Evolutionary conservation across 139 green algal genomes (phyloP).

Genomic region (Spirogloea muscicola): DNA sequence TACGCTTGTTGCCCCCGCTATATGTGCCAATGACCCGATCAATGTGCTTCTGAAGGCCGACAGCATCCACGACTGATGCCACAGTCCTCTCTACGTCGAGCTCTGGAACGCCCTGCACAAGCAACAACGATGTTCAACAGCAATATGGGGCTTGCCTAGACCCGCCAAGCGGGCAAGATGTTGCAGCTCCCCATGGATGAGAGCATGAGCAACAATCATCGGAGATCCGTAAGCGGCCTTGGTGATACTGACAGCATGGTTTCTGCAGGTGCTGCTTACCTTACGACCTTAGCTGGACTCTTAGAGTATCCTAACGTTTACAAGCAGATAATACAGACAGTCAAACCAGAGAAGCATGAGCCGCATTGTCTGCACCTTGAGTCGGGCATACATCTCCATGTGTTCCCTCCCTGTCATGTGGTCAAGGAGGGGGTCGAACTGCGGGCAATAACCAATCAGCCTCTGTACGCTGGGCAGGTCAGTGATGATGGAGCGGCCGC

Average conservation of each 20-base stretch:
- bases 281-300: too few species aligned
- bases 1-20: constrained; percentile 53
- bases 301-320: background rate
- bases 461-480: constrained; percentile 1
- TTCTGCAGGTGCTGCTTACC: too few species aligned
- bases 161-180: too few species aligned
- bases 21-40: constrained; percentile 33
- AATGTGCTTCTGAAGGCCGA: constrained; percentile 32
- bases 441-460: constrained; percentile 59
- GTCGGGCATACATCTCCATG: constrained; percentile 52
- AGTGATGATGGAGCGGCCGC: constrained; percentile 1
- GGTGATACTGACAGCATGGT: too few species aligned
- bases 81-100: constrained; percentile 5
- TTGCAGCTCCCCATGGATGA: constrained; percentile 38
- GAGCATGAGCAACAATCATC: constrained; percentile 7
- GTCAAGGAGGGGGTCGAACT: constrained; percentile 58
- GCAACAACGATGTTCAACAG: too few species aligned
- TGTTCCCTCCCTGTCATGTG: constrained; percentile 57
- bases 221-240: too few species aligned
- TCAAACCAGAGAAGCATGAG: too few species aligned
- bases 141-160: too few species aligned
- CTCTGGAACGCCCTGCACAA: constrained; percentile 14
- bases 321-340: too few species aligned
- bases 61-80: constrained; percentile 20
- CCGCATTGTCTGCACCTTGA: constrained; percentile 58